Evolutionary conservation across 768 basidiomycete species (phyloP).

Genomic region (Mycena filopes): DNA sequence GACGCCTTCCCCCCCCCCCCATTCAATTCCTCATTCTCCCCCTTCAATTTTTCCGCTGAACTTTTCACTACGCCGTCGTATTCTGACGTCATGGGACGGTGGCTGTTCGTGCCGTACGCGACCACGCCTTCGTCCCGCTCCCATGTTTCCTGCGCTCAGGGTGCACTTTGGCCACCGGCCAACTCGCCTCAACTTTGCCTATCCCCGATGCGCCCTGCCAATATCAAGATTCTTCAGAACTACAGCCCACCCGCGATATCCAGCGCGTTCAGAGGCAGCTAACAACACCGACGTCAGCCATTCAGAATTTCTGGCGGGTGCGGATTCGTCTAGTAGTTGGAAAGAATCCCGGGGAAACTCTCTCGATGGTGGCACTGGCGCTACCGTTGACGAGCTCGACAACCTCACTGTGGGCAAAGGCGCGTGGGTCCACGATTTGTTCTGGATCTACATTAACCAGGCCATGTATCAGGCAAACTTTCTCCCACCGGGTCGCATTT

Average conservation of each 20-base stretch:
- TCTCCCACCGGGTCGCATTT: slow-evolving; percentile 71
- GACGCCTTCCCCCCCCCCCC: too few relatives aligned
- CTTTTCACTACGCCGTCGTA: too few relatives aligned
- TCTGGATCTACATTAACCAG: not conserved
- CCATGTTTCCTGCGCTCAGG: too few relatives aligned
- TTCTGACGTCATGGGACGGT: too few relatives aligned
- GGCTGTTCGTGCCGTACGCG: too few relatives aligned
- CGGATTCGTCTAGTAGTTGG: slow-evolving; percentile 15
- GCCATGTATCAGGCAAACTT: slow-evolving; percentile 64
- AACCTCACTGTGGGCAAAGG: slow-evolving; percentile 18
- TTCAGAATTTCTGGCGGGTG: slow-evolving; percentile 19
- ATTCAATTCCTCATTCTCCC: too few relatives aligned
- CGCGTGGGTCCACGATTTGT: not conserved
- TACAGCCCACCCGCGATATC: slow-evolving; percentile 1
- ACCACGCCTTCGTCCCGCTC: too few relatives aligned
- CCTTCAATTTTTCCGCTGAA: too few relatives aligned
- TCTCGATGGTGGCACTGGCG: slow-evolving; percentile 11
- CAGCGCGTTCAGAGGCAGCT: slow-evolving; percentile 18
- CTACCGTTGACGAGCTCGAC: slow-evolving; percentile 11
- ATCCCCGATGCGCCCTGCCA: not conserved
- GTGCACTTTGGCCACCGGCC: not conserved
- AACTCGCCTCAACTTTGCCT: not conserved
- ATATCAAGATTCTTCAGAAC: not conserved
- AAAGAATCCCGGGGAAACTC: slow-evolving; percentile 7
- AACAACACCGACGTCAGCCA: slow-evolving; percentile 29